Conservation (phyloP, 2,329 filamentous ascomycete species). For the Ophiostoma ips region DNA sequence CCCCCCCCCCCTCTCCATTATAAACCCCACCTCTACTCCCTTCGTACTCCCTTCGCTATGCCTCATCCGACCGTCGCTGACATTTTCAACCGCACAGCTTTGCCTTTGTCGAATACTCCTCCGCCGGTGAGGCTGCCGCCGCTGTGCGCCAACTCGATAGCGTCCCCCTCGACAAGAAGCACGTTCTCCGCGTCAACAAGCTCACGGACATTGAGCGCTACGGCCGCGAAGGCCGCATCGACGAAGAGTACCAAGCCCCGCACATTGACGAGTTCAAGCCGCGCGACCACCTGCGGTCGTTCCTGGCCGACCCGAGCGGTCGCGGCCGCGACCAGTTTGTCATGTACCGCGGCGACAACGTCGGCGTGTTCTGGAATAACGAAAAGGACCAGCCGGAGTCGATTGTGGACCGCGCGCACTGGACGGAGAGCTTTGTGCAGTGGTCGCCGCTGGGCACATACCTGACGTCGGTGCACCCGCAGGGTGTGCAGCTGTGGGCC, state of each 20-base stretch:
- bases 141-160: slow-evolving; percentile 81
- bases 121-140: slow-evolving; percentile 74
- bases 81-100: slow-evolving; percentile 42
- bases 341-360: slow-evolving; percentile 82
- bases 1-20: too few species aligned
- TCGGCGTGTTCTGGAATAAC: slow-evolving; percentile 97
- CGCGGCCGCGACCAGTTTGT: slow-evolving; percentile 90
- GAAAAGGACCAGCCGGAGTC: slow-evolving; percentile 80
- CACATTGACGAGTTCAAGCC: slow-evolving; percentile 73
- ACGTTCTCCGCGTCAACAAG: slow-evolving; percentile 93
- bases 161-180: slow-evolving; percentile 87
- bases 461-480: slow-evolving; percentile 85
- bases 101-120: slow-evolving; percentile 93
- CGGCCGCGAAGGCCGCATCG: slow-evolving; percentile 81
- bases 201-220: slow-evolving; percentile 95
- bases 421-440: slow-evolving; percentile 96
- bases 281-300: slow-evolving; percentile 90
- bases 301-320: slow-evolving; percentile 65
- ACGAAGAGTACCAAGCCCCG: slow-evolving; percentile 78
- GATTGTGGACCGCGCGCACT: slow-evolving; percentile 83
- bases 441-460: slow-evolving; percentile 95
- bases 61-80: too few species aligned
- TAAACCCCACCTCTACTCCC: too few species aligned
- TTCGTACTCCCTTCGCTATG: too few species aligned
- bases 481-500: slow-evolving; percentile 96